A percentile compares a stretch with the other conserved stretches of the same genome.
These are phyloP conservation scores for Diaporthe humulicola DNA, from an alignment of 2,329 filamentous ascomycete genomes.

Conservation along the genomic window DNA sequence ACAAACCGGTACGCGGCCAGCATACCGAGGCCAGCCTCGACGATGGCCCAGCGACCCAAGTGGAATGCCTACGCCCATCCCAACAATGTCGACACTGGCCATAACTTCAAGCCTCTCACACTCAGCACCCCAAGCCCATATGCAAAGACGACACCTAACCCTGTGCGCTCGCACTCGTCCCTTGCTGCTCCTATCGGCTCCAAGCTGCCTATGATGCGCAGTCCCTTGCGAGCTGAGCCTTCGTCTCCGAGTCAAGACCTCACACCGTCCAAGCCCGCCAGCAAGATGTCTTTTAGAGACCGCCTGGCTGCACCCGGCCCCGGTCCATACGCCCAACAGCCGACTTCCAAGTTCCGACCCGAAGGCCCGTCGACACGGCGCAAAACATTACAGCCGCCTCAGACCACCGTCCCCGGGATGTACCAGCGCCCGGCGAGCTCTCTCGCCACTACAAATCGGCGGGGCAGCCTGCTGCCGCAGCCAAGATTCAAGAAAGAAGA, in stretches of 20 bases:
- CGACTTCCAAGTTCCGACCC: conserved; percentile 53
- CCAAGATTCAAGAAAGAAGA: conserved; percentile 47
- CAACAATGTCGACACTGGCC: conserved; percentile 73
- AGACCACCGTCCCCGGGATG: conserved; percentile 47
- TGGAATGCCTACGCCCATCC: conserved; percentile 81
- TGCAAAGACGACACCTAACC: conserved; percentile 55
- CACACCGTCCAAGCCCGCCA: conserved; percentile 59
- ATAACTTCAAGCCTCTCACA: conserved; percentile 75
- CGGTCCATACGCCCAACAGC: conserved; percentile 61
- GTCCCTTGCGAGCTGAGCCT: conserved; percentile 61
- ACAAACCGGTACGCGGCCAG: conserved; percentile 50
- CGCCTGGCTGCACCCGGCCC: conserved; percentile 64
- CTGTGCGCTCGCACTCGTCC: conserved; percentile 57
- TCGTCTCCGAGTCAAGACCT: conserved; percentile 62
- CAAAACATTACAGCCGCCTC: conserved; percentile 59
- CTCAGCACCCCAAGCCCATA: conserved; percentile 72
- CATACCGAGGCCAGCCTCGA: conserved; percentile 60
- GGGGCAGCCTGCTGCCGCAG: conserved; percentile 68
- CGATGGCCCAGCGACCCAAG: conserved; percentile 71
- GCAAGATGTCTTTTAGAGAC: conserved; percentile 67
- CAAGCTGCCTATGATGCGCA: conserved; percentile 63
- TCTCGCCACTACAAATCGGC: conserved; percentile 60
- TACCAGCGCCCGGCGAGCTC: conserved; percentile 68
- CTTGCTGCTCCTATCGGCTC: conserved; percentile 51
- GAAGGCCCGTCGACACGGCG: conserved; percentile 30